These are phyloP conservation scores for Linanthus parryae DNA, from an alignment of 148 eudicot species.

Conservation along the genomic window DNA sequence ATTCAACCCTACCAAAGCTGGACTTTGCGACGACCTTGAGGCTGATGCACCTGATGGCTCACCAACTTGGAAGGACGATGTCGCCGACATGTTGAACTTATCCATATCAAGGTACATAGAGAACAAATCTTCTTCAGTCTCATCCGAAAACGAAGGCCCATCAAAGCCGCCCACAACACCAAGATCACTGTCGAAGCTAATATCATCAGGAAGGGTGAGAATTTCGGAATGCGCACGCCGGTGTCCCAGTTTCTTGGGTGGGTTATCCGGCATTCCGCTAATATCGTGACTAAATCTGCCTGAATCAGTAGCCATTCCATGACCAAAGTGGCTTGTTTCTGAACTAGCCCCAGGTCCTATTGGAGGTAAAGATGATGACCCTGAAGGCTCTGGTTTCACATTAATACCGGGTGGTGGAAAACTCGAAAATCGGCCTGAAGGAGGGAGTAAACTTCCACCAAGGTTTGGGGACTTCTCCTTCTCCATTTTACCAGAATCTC, in stretches of 20 bases:
- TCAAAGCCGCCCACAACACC: slow-evolving; percentile 77
- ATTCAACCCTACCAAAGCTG: slow-evolving; percentile 7
- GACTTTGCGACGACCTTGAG: slow-evolving; percentile 9
- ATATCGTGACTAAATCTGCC: slow-evolving; percentile 62
- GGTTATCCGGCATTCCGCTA: slow-evolving; percentile 93
- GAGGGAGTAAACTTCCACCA: slow-evolving; percentile 50
- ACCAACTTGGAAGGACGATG: slow-evolving; percentile 48
- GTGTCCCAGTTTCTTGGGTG: slow-evolving; percentile 67
- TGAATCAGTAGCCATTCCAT: slow-evolving; percentile 24
- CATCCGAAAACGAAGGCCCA: slow-evolving; percentile 89
- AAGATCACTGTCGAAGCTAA: slow-evolving; percentile 93
- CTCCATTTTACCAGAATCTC: slow-evolving; percentile 49
- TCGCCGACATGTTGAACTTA: slow-evolving; percentile 68
- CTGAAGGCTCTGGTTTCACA: slow-evolving; percentile 23
- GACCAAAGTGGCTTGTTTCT: slow-evolving; percentile 28
- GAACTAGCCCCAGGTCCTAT: slow-evolving; percentile 22
- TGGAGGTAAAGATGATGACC: slow-evolving; percentile 26
- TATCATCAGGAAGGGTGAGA: slow-evolving; percentile 87
- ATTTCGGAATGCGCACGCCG: slow-evolving; percentile 95
- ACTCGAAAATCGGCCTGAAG: slow-evolving; percentile 50
- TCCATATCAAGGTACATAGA: slow-evolving; percentile 97
- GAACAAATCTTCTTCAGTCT: slow-evolving; percentile 82
- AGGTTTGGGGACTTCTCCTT: slow-evolving; percentile 50
- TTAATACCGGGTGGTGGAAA: slow-evolving; percentile 31
- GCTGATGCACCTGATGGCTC: slow-evolving; percentile 43